These are phyloP conservation scores for Cenchrus fungigraminus DNA, from an alignment of 176 grass and related monocot species.

Conservation along the genomic window DNA sequence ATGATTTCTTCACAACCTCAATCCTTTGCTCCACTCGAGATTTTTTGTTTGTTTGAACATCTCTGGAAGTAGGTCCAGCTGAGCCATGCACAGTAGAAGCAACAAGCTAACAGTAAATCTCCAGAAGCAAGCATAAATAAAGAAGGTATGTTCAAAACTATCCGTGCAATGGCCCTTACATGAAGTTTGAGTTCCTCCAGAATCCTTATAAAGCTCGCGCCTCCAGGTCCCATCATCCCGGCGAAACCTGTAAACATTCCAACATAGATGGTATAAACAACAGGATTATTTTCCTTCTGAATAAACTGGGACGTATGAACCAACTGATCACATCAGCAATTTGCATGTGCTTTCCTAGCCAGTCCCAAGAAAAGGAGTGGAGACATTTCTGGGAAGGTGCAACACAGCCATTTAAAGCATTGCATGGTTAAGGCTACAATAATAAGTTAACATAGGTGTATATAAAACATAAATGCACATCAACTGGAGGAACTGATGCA, in stretches of 20 bases:
- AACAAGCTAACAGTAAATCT: conserved; percentile 35
- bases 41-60: conserved; percentile 43
- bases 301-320: background rate
- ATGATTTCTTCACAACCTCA: conserved; percentile 40
- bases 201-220: conserved; percentile 62
- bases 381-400: background rate
- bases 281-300: background rate
- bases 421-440: conserved; percentile 1
- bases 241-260: conserved; percentile 44
- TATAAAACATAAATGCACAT: background rate
- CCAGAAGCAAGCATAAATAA: background rate
- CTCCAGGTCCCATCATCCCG: conserved; percentile 65
- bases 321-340: conserved; percentile 4
- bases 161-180: conserved; percentile 34
- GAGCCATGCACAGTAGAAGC: conserved; percentile 40
- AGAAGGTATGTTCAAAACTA: conserved; percentile 30
- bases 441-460: background rate
- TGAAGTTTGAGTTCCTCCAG: conserved; percentile 33
- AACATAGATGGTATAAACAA: background rate
- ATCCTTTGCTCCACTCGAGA: conserved; percentile 35
- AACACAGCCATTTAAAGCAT: conserved; percentile 18
- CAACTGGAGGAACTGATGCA: background rate
- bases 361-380: no score
- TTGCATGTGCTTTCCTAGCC: background rate
- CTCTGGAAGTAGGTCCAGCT: conserved; percentile 54